These are phyloP conservation scores for Circinella minor DNA, from an alignment of 371 early-diverging fungal genomes.

Conservation along the genomic window DNA sequence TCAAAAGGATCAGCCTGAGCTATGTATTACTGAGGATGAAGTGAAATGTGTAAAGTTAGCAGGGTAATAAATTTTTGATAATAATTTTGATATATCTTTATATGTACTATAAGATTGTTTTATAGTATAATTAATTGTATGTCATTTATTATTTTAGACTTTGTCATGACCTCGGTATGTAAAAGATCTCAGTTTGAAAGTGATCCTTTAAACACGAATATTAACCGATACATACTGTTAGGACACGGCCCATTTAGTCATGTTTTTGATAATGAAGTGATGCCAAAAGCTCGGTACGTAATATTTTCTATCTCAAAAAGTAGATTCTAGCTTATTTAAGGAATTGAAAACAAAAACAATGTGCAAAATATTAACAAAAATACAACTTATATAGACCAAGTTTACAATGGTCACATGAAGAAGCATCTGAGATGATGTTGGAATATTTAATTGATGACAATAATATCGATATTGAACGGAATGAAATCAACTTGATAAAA, in stretches of 20 bases:
- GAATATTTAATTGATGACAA: slow-evolving; percentile 87
- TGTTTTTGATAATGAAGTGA: slow-evolving; percentile 89
- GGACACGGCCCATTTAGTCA: slow-evolving; percentile 96
- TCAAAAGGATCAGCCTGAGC: slow-evolving; percentile 76
- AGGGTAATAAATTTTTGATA: slow-evolving; percentile 53
- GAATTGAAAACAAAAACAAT: no score
- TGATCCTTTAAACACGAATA: background rate
- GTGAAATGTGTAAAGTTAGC: slow-evolving; percentile 88
- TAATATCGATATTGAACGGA: slow-evolving; percentile 68
- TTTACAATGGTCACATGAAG: slow-evolving; percentile 86
- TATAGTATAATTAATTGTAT: no score
- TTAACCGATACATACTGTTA: slow-evolving; percentile 9
- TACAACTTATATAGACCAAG: slow-evolving; percentile 53
- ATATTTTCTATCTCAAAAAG: background rate
- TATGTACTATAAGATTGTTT: no score
- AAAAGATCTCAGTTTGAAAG: background rate
- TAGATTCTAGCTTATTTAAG: background rate
- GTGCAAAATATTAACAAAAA: background rate
- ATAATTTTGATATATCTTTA: no score
- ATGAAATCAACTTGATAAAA: slow-evolving; percentile 81
- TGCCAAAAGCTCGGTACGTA: slow-evolving; percentile 63
- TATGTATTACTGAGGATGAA: slow-evolving; percentile 80
- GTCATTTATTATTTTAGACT: slow-evolving; percentile 38
- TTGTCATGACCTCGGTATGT: slow-evolving; percentile 89
- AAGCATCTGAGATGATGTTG: slow-evolving; percentile 89